These are phyloP conservation scores for Talaromyces atroroseus DNA, from an alignment of 2,329 filamentous ascomycete genomes.

Conservation along the genomic window DNA sequence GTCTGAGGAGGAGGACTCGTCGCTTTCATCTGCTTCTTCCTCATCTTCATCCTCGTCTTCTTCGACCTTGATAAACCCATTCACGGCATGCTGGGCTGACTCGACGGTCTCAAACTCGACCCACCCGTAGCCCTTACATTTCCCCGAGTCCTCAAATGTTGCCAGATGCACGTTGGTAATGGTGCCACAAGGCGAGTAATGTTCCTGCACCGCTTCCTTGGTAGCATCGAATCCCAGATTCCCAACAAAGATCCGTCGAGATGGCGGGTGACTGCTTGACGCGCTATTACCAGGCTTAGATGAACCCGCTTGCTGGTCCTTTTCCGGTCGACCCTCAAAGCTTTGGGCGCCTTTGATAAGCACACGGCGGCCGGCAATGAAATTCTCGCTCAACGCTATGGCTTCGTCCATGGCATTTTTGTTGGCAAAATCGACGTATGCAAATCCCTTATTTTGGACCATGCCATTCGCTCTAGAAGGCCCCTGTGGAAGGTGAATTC, in stretches of 20 bases:
- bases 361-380: conserved; percentile 69
- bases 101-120: conserved; percentile 79
- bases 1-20: conserved; percentile 34
- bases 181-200: conserved; percentile 80
- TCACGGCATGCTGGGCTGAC: conserved; percentile 69
- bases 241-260: conserved; percentile 80
- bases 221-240: conserved; percentile 80
- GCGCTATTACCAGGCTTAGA: conserved; percentile 19
- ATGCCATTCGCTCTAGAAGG: conserved; percentile 46
- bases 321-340: conserved; percentile 82
- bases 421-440: conserved; percentile 85
- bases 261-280: conserved; percentile 56
- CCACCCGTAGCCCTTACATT: conserved; percentile 98
- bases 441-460: conserved; percentile 82
- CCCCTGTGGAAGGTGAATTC: conserved; percentile 70
- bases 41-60: conserved; percentile 42
- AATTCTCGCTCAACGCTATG: conserved; percentile 77
- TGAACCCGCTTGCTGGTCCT: conserved; percentile 43
- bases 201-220: conserved; percentile 71
- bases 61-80: conserved; percentile 67
- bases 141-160: conserved; percentile 92
- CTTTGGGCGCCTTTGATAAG: conserved; percentile 90
- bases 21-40: conserved; percentile 52
- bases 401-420: conserved; percentile 66
- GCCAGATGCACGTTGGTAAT: conserved; percentile 81